Evolutionary conservation across 305 asterid genomes (phyloP).

Genomic region (Caryopteris hybrid): DNA sequence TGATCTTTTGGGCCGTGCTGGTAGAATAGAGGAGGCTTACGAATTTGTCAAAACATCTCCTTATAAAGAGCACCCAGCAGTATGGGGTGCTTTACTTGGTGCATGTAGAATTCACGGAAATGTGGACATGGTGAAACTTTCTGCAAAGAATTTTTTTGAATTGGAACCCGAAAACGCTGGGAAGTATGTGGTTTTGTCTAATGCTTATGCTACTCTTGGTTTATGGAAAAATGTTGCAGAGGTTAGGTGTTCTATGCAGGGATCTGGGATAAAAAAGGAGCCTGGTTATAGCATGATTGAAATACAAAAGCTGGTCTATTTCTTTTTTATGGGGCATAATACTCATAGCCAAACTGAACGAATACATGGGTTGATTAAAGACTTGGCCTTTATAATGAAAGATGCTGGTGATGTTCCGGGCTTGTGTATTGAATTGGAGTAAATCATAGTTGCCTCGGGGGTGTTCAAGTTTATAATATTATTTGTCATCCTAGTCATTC

Average conservation of each 20-base stretch:
- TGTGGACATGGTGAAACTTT: slow-evolving; percentile 61
- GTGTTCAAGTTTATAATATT: neutral
- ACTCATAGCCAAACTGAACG: slow-evolving; percentile 54
- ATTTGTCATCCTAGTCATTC: neutral
- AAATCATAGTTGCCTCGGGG: neutral
- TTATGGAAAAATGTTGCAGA: slow-evolving; percentile 85
- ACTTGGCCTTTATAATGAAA: slow-evolving; percentile 45
- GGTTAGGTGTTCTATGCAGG: slow-evolving; percentile 75
- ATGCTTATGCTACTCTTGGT: slow-evolving; percentile 82
- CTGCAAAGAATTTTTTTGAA: slow-evolving; percentile 74
- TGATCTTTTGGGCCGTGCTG: slow-evolving; percentile 84
- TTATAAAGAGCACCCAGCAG: slow-evolving; percentile 67
- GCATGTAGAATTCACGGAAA: slow-evolving; percentile 80
- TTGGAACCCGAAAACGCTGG: slow-evolving; percentile 82
- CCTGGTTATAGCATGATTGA: slow-evolving; percentile 96
- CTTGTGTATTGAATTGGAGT: slow-evolving; percentile 28
- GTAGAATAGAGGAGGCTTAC: slow-evolving; percentile 77
- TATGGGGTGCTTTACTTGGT: slow-evolving; percentile 90
- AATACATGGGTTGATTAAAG: slow-evolving; percentile 45
- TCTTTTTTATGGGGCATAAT: slow-evolving; percentile 83
- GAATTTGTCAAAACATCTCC: slow-evolving; percentile 50
- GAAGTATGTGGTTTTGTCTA: slow-evolving; percentile 74
- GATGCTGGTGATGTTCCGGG: slow-evolving; percentile 46
- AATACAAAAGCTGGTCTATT: slow-evolving; percentile 61
- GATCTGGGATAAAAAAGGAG: slow-evolving; percentile 68